These are phyloP conservation scores for Antitrichia curtipendula DNA, from an alignment of 225 moss, liverwort and hornwort species.

Conservation along the genomic window DNA sequence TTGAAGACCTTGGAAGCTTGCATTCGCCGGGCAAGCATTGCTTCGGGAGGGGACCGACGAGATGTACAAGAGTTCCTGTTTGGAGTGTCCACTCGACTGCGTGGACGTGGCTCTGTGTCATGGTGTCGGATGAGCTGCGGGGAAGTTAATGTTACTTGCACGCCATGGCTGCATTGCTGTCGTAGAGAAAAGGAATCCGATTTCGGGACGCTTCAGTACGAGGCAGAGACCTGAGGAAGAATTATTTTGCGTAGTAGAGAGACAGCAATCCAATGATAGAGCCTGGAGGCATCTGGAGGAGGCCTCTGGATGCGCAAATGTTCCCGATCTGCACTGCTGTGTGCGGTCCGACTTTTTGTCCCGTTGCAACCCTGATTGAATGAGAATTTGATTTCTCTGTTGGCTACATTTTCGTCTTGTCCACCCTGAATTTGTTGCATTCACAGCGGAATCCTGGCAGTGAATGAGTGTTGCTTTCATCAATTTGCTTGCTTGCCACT, in stretches of 20 bases:
- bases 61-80: neutral
- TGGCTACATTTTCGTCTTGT: neutral
- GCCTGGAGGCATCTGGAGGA: conserved; percentile 9
- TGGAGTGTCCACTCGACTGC: neutral
- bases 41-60: neutral
- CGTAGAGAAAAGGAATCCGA: neutral
- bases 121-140: neutral
- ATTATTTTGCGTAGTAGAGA: neutral
- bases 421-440: neutral
- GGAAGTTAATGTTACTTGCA: too few species aligned
- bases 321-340: neutral
- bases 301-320: neutral
- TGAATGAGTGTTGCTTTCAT: neutral
- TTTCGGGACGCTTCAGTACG: neutral
- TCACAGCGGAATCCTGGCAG: neutral
- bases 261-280: conserved; percentile 8
- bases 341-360: neutral
- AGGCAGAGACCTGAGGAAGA: neutral
- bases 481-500: neutral
- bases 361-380: neutral
- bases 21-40: neutral
- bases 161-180: neutral
- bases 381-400: neutral
- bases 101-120: neutral
- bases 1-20: neutral